These are phyloP conservation scores for Pterula multifida DNA, from an alignment of 1,284 basidiomycete genomes.

Conservation along the genomic window DNA sequence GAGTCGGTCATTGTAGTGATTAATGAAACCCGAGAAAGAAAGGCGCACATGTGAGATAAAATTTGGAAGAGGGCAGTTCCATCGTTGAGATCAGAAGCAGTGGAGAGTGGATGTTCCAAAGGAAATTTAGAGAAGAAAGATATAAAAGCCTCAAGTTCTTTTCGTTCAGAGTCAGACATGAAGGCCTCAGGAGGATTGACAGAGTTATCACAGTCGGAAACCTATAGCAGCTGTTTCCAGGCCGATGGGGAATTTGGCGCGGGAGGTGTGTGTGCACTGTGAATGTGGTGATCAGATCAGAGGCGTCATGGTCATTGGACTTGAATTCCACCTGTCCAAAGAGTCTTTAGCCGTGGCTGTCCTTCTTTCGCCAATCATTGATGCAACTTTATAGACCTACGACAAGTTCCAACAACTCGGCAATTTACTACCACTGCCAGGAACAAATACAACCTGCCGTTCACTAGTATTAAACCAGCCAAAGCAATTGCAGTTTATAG, in stretches of 20 bases:
- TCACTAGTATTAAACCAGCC: too few relatives aligned
- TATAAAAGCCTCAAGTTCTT: conserved; percentile 67
- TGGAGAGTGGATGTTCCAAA: conserved; percentile 46
- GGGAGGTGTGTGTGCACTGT: too few relatives aligned
- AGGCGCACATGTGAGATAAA: conserved; percentile 55
- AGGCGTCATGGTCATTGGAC: too few relatives aligned
- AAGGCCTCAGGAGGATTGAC: conserved; percentile 4
- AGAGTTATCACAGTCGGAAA: conserved; percentile 1
- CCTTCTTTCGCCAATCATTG: too few relatives aligned
- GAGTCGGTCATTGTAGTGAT: background rate
- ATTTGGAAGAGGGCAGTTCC: conserved; percentile 63
- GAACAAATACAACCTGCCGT: too few relatives aligned
- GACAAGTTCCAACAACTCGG: too few relatives aligned
- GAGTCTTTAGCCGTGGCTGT: too few relatives aligned
- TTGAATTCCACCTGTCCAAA: too few relatives aligned
- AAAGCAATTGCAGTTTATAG: too few relatives aligned
- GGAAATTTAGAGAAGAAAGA: conserved; percentile 67
- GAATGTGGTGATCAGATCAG: too few relatives aligned
- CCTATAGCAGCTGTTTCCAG: conserved; percentile 1
- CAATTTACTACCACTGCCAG: too few relatives aligned
- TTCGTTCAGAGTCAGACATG: conserved; percentile 39
- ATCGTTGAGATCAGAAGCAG: conserved; percentile 60
- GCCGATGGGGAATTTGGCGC: background rate
- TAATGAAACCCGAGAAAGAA: conserved; percentile 5
- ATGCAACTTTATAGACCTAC: too few relatives aligned